These are phyloP conservation scores for Dalbergia cultrata DNA, from an alignment of 306 rosid species.

Conservation along the genomic window DNA sequence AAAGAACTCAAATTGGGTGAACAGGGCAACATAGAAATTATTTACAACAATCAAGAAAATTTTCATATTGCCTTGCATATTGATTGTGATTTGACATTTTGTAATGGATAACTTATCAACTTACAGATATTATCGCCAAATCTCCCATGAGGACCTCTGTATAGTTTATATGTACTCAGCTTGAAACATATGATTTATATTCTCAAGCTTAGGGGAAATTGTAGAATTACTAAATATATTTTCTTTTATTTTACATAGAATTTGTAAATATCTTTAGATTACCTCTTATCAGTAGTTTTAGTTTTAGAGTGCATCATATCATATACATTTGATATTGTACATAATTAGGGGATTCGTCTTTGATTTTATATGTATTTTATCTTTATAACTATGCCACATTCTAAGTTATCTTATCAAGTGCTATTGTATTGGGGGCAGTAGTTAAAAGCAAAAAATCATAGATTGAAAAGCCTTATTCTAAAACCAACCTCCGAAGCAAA, in stretches of 20 bases:
- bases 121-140: background rate
- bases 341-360: background rate
- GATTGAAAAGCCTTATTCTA: conserved; percentile 3
- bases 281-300: background rate
- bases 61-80: background rate
- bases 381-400: background rate
- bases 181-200: background rate
- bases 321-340: background rate
- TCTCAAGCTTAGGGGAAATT: background rate
- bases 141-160: background rate
- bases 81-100: background rate
- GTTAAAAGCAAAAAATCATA: background rate
- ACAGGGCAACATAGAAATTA: background rate
- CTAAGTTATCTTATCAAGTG: background rate
- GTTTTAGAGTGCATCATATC: background rate
- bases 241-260: background rate
- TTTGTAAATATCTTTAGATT: background rate
- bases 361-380: background rate
- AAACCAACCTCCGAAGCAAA: conserved; percentile 72
- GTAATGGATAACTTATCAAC: background rate
- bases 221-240: background rate
- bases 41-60: background rate
- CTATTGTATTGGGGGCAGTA: background rate
- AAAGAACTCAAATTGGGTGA: background rate
- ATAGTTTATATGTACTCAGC: background rate